These are phyloP conservation scores for Pelargonium myrrhifolium DNA, from an alignment of 441 rosid genomes.

Conservation along the genomic window DNA sequence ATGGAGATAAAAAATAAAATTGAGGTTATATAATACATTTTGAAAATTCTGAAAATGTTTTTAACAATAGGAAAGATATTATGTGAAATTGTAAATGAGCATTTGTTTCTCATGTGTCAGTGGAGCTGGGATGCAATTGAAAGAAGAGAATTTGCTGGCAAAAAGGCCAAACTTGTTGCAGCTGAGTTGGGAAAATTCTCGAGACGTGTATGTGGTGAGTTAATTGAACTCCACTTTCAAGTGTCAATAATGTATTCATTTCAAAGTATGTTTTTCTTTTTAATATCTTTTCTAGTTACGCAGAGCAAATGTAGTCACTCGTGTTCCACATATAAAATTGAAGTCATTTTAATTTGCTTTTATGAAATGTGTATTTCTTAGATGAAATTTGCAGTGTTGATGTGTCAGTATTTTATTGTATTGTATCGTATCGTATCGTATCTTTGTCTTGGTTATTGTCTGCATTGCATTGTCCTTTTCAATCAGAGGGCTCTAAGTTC, in stretches of 20 bases:
- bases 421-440: no score
- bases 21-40: neutral
- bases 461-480: no score
- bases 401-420: no score
- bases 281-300: neutral
- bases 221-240: neutral
- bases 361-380: no score
- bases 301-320: neutral
- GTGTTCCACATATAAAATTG: no score
- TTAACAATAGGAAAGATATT: neutral
- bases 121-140: slow-evolving; percentile 79
- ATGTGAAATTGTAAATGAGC: neutral
- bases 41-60: neutral
- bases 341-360: no score
- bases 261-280: slow-evolving; percentile 3
- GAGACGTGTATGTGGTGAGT: slow-evolving; percentile 66
- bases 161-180: slow-evolving; percentile 85
- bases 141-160: slow-evolving; percentile 77
- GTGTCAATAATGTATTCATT: slow-evolving; percentile 1
- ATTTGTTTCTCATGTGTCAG: slow-evolving; percentile 25
- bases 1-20: no score
- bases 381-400: no score
- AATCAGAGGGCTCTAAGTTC: no score
- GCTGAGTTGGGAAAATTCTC: slow-evolving; percentile 85
- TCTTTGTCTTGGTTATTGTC: no score